Evolutionary conservation across 1,284 basidiomycete species (phyloP), one percentile per base, ranked within the genome.

Genomic region (Singerocomus inundabilis): DNA sequence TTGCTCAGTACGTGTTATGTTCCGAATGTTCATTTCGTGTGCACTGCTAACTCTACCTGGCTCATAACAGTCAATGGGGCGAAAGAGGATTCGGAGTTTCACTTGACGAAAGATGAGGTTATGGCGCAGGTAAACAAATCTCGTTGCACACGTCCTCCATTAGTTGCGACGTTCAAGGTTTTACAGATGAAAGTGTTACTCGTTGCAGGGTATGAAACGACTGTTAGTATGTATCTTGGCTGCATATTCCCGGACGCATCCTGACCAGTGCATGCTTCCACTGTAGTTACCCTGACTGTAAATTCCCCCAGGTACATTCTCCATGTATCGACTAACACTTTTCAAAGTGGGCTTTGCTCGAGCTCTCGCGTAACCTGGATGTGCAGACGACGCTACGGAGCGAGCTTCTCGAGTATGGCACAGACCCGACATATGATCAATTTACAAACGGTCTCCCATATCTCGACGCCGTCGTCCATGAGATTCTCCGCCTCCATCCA

Each of bases 61-160:
- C 5, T 24, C 2, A 29, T 18, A 16, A 18, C 21, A 42, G 31
- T 52, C 16, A 36, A 43, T 56, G 77, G 77, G 4, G 77, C 81
- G 59, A 63, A 58, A 40, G 55, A 63, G 2, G 67, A 68, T 24
- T 64, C 71, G 0, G 69, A 71, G 24, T 58, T 78, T 42, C 70
- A 70, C 40, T 74, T 91, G 74, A 75, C 79, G 4, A 74, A 80
- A 42, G 80, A 81, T 16, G 88, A 92, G 62, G 78, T 90, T 18
- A 57, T 83, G 47, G 81, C 84, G 3, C 80, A 84, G 71, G 70
- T 68, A 44, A 36, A 47, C 13, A 13, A 15, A 18, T 40, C 28
- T 43, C 9, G 3, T 29, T 24, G 25, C 13, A 45, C 7, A 5
- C 8, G 9, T 25, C 9, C 3, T 33, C 9, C 6, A 12, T n/a